Evolutionary conservation across 108 stramenopile genomes (phyloP).

Genomic region (Fragilaria crotonensis): DNA sequence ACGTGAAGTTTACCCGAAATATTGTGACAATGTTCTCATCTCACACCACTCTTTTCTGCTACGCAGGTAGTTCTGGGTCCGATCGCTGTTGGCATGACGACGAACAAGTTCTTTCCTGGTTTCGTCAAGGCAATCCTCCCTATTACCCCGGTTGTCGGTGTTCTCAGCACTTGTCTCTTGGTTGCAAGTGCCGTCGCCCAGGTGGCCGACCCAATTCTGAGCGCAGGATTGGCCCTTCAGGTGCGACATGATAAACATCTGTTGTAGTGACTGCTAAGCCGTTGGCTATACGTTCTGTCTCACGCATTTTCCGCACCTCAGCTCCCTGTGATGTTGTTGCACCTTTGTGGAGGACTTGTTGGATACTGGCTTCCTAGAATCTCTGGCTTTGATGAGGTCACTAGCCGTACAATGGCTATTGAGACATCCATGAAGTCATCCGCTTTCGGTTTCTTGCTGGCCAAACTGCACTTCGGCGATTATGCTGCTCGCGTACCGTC

Average conservation of each 20-base stretch:
- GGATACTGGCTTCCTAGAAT: slow-evolving; percentile 81
- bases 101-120: slow-evolving; percentile 89
- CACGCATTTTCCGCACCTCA: slow-evolving; percentile 10
- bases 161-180: slow-evolving; percentile 91
- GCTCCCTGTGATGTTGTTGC: slow-evolving; percentile 86
- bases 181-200: slow-evolving; percentile 95
- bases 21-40: no score
- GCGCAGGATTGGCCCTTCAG: slow-evolving; percentile 80
- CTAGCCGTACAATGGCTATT: slow-evolving; percentile 96
- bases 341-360: slow-evolving; percentile 89
- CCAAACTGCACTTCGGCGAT: slow-evolving; percentile 94
- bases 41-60: no score
- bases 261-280: not conserved
- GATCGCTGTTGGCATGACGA: slow-evolving; percentile 90
- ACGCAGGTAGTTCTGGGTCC: slow-evolving; percentile 97
- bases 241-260: slow-evolving; percentile 22
- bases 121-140: slow-evolving; percentile 88
- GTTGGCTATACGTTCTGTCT: not conserved
- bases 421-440: slow-evolving; percentile 98
- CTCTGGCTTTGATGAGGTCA: slow-evolving; percentile 85
- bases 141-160: slow-evolving; percentile 92
- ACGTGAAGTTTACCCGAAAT: no score
- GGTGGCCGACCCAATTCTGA: slow-evolving; percentile 79
- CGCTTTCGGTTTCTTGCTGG: slow-evolving; percentile 95
- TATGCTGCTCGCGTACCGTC: slow-evolving; percentile 92